These are phyloP conservation scores for Penicillium sp. DNA, from an alignment of 2,329 filamentous ascomycete genomes.

Conservation along the genomic window DNA sequence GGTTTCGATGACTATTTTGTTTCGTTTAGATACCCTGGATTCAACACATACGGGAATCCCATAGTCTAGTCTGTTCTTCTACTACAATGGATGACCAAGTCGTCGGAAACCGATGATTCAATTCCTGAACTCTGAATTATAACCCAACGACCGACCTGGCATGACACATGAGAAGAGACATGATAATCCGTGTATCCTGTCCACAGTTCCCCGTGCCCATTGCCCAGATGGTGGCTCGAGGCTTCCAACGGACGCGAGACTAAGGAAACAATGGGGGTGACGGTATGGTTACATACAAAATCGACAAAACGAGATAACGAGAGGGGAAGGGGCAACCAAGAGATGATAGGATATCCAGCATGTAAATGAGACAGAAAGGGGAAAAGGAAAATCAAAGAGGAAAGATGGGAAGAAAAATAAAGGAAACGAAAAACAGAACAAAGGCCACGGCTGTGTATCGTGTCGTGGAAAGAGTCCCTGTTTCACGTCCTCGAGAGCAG, in stretches of 20 bases:
- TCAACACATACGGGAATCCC: not conserved
- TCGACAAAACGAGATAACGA: constrained; percentile 22
- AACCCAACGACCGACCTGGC: constrained; percentile 34
- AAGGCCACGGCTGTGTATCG: constrained; percentile 4
- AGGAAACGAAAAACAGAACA: constrained; percentile 25
- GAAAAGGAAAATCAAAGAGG: constrained; percentile 18
- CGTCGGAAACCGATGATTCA: constrained; percentile 23
- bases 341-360: constrained; percentile 40
- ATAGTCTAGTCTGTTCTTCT: not conserved
- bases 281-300: constrained; percentile 34
- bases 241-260: constrained; percentile 26
- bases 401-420: constrained; percentile 23
- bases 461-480: constrained; percentile 18
- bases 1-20: constrained; percentile 56
- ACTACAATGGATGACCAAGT: constrained; percentile 4
- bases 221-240: constrained; percentile 24
- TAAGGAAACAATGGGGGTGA: constrained; percentile 26
- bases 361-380: constrained; percentile 27
- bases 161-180: constrained; percentile 38
- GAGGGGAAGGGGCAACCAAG: constrained; percentile 26
- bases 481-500: constrained; percentile 25
- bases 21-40: constrained; percentile 10
- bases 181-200: constrained; percentile 30
- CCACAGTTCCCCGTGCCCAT: constrained; percentile 24
- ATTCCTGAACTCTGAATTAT: constrained; percentile 27